A percentile compares a stretch with the other conserved stretches of the same genome.
These are phyloP conservation scores for Ophiostoma montium DNA, from an alignment of 2,329 filamentous ascomycete species.

Conservation along the genomic window DNA sequence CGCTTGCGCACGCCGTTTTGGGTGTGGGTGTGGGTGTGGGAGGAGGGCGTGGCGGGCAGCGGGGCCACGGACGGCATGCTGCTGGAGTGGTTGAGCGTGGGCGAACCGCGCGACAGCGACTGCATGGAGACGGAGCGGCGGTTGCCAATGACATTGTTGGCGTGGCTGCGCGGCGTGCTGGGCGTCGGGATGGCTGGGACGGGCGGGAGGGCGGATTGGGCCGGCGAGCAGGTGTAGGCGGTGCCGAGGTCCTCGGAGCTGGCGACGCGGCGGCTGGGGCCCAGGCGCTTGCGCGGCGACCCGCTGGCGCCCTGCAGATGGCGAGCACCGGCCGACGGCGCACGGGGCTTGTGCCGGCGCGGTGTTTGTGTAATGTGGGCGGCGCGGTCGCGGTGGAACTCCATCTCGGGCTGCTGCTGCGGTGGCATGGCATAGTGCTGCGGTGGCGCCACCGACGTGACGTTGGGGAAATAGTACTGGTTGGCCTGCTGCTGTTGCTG, in stretches of 20 bases:
- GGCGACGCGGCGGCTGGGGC: conserved; percentile 2
- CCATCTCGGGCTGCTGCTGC: conserved; percentile 2
- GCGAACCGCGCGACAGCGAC: conserved; percentile 10
- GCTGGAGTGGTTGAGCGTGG: neutral
- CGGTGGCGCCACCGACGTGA: neutral
- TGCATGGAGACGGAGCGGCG: conserved; percentile 18
- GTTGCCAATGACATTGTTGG: conserved; percentile 6
- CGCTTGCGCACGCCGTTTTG: conserved; percentile 21
- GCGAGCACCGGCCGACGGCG: conserved; percentile 39
- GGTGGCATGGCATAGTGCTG: conserved; percentile 3
- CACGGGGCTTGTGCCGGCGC: conserved; percentile 33
- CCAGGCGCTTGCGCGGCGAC: conserved; percentile 27
- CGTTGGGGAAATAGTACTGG: conserved; percentile 11
- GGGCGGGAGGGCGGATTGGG: no score
- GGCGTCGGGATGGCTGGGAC: conserved; percentile 1
- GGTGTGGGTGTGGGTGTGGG: neutral
- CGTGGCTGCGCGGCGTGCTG: conserved; percentile 5
- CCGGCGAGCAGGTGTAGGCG: neutral
- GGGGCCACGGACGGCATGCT: neutral
- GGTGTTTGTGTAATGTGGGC: conserved; percentile 1
- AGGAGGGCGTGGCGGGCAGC: conserved; percentile 3
- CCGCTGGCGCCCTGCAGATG: conserved; percentile 25
- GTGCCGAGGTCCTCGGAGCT: conserved; percentile 1
- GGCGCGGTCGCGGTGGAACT: conserved; percentile 10
- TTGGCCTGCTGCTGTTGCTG: conserved; percentile 10